phyloP scores from a whole-genome alignment of 257 asterid species.

The Nicotiana sylvestris region DNA sequence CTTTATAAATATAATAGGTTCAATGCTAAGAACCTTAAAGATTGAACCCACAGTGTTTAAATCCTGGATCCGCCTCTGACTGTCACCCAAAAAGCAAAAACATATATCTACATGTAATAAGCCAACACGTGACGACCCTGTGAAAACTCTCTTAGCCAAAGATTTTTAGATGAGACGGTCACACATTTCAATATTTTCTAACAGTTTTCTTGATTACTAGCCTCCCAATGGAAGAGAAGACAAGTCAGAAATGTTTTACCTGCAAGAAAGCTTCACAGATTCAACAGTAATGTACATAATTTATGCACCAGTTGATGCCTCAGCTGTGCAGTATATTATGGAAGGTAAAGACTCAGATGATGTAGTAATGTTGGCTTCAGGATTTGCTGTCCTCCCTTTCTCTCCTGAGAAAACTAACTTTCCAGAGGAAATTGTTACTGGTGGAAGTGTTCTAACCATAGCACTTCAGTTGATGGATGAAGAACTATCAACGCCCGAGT shows the following conservation, averaged over 20 bases:
- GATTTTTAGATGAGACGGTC: too few relatives aligned
- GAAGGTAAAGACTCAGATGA: constrained; percentile 33
- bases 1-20: too few relatives aligned
- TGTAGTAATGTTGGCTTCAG: constrained; percentile 41
- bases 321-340: constrained; percentile 28
- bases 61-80: too few relatives aligned
- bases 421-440: not conserved
- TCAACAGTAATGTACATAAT: constrained; percentile 30
- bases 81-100: too few relatives aligned
- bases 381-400: constrained; percentile 39
- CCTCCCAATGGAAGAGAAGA: constrained; percentile 7
- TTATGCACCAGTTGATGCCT: constrained; percentile 38
- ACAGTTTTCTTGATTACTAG: constrained; percentile 17
- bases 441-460: constrained; percentile 35
- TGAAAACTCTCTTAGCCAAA: too few relatives aligned
- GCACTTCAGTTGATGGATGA: constrained; percentile 44
- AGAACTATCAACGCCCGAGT: constrained; percentile 19
- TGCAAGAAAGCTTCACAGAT: constrained; percentile 48
- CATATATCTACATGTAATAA: too few relatives aligned
- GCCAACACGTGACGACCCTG: too few relatives aligned
- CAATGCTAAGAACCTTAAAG: too few relatives aligned
- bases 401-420: not conserved
- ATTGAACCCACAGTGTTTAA: too few relatives aligned
- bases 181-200: not conserved
- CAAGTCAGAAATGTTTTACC: constrained; percentile 23